phyloP scores from a whole-genome alignment of 2,329 filamentous ascomycete species.

The Alternaria sp. region DNA sequence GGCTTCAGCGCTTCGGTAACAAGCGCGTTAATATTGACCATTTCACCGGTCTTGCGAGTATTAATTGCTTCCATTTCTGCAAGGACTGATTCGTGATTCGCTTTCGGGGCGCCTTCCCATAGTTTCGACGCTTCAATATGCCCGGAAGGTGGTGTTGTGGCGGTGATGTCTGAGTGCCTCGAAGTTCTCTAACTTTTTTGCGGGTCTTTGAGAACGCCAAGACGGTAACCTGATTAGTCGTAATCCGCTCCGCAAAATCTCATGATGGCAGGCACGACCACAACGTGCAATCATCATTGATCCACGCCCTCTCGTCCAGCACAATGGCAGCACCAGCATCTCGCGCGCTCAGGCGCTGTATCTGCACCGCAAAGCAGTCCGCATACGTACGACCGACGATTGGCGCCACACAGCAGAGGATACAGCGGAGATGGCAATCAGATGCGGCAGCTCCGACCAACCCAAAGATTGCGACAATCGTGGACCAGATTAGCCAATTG shows the following conservation, averaged over 20 bases:
- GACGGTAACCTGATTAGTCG: constrained; percentile 36
- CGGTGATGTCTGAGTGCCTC: constrained; percentile 15
- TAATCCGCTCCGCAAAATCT: constrained; percentile 42
- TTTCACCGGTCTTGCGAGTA: constrained; percentile 31
- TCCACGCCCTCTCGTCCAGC: constrained; percentile 24
- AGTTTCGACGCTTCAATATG: constrained; percentile 42
- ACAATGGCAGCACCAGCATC: constrained; percentile 57
- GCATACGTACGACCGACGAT: constrained; percentile 42
- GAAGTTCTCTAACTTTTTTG: constrained; percentile 39
- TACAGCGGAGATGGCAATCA: constrained; percentile 83
- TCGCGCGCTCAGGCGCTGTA: constrained; percentile 55
- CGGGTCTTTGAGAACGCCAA: constrained; percentile 29
- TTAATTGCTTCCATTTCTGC: constrained; percentile 29
- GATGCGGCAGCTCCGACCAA: constrained; percentile 71
- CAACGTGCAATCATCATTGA: constrained; percentile 28
- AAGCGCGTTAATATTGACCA: constrained; percentile 38
- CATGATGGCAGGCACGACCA: constrained; percentile 28
- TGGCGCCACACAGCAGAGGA: constrained; percentile 47
- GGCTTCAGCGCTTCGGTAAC: constrained; percentile 63
- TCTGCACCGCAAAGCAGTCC: constrained; percentile 45
- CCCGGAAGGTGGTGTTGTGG: constrained; percentile 27
- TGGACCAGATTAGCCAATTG: constrained; percentile 98
- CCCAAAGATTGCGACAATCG: constrained; percentile 93
- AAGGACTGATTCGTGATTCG: constrained; percentile 18
- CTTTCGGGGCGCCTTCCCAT: constrained; percentile 47